phyloP scores from a whole-genome alignment of 345 rosid species.

The Bruguiera sexangula region DNA sequence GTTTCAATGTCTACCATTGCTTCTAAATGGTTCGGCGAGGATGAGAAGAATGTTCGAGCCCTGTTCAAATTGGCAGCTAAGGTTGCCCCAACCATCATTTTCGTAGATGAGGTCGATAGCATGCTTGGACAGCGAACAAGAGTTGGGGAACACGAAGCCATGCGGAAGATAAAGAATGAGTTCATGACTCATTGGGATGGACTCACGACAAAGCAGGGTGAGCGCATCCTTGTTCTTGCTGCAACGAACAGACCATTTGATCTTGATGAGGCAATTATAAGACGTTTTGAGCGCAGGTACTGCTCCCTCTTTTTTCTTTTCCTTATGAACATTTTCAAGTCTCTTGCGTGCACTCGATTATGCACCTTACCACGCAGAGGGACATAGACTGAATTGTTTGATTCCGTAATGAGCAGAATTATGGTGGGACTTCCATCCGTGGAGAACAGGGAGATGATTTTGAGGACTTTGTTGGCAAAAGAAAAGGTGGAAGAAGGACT shows the following conservation, averaged over 20 bases:
- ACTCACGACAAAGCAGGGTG: constrained; percentile 65
- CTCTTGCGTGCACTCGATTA: too few species aligned
- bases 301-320: too few species aligned
- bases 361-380: too few species aligned
- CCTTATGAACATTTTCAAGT: too few species aligned
- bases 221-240: constrained; percentile 86
- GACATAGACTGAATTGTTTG: background rate
- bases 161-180: constrained; percentile 79
- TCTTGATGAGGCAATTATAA: constrained; percentile 89
- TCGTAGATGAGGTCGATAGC: constrained; percentile 97
- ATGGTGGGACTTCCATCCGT: constrained; percentile 71
- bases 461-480: constrained; percentile 60
- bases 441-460: constrained; percentile 72
- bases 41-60: constrained; percentile 94
- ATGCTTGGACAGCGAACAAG: constrained; percentile 93
- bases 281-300: constrained; percentile 93
- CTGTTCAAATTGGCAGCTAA: constrained; percentile 84
- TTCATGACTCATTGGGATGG: constrained; percentile 98
- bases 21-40: constrained; percentile 99
- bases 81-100: constrained; percentile 88
- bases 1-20: constrained; percentile 96
- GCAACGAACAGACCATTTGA: constrained; percentile 97
- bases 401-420: constrained; percentile 39
- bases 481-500: constrained; percentile 62
- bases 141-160: constrained; percentile 95